phyloP scores from a whole-genome alignment of 805 yeast species.

The Pichia nanzhaoensis region DNA sequence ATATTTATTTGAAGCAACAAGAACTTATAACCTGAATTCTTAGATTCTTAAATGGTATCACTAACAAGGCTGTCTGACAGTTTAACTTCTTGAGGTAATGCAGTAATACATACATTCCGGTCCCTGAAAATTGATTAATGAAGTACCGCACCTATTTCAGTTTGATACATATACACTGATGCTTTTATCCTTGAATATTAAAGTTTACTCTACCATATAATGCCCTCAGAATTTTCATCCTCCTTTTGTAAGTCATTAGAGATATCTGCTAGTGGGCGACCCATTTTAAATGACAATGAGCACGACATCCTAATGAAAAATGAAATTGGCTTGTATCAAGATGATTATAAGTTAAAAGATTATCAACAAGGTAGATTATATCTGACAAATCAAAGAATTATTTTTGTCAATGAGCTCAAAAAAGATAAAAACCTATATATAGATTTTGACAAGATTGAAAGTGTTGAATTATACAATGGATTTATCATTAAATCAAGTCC shows the following conservation, averaged over 20 bases:
- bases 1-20: too few relatives aligned
- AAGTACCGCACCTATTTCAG: too few relatives aligned
- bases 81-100: too few relatives aligned
- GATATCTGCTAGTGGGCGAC: conserved; percentile 30
- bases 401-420: conserved; percentile 46
- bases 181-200: too few relatives aligned
- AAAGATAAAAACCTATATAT: conserved; percentile 11
- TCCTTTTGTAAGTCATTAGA: conserved; percentile 20
- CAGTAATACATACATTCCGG: too few relatives aligned
- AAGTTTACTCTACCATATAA: too few relatives aligned
- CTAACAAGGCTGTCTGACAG: too few relatives aligned
- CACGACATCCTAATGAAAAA: conserved; percentile 45
- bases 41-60: too few relatives aligned
- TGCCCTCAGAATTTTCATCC: conserved; percentile 2
- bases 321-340: conserved; percentile 73
- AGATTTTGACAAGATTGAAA: conserved; percentile 18
- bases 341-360: conserved; percentile 52
- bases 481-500: conserved; percentile 69
- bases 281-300: conserved; percentile 32
- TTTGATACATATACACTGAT: too few relatives aligned
- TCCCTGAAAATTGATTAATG: too few relatives aligned
- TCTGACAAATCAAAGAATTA: conserved; percentile 64
- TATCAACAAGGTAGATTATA: conserved; percentile 75
- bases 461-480: conserved; percentile 33
- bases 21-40: too few relatives aligned